A percentile compares a stretch with the other conserved stretches of the same genome.
These are phyloP conservation scores for Hypoxylon perforatum DNA, from an alignment of 495 filamentous ascomycete genomes.

Conservation along the genomic window DNA sequence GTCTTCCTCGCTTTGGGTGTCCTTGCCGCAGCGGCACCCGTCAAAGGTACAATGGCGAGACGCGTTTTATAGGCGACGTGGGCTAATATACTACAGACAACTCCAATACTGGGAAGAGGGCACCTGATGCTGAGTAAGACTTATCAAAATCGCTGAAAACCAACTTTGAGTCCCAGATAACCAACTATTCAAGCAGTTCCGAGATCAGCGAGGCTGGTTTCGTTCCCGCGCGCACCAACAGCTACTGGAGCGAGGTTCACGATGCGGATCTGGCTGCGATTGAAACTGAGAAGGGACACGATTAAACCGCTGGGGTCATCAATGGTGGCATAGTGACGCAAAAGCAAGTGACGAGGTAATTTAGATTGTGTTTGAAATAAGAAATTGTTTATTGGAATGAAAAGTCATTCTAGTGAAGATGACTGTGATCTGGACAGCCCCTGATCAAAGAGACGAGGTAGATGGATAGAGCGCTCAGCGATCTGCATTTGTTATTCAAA, in stretches of 20 bases:
- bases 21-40: no score
- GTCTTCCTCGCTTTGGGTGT: no score
- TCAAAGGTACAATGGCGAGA: no score
- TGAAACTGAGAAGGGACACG: neutral
- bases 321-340: neutral
- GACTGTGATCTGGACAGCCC: neutral
- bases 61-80: no score
- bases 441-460: no score
- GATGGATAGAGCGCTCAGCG: no score
- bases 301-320: neutral
- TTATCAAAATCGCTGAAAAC: neutral
- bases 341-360: neutral
- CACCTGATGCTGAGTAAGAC: slow-evolving; percentile 2
- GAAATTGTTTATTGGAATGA: neutral
- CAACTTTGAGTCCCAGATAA: neutral
- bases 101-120: neutral
- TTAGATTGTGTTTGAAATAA: neutral
- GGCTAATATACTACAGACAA: neutral
- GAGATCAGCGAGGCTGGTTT: slow-evolving; percentile 28
- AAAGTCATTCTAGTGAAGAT: neutral
- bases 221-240: neutral
- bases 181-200: neutral
- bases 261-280: neutral
- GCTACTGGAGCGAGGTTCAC: neutral
- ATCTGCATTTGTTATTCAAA: no score